Percentiles rank a stretch among this genome's conserved stretches.
These are phyloP conservation scores for Bertia moriformis DNA, from an alignment of 2,329 filamentous ascomycete genomes.

Conservation along the genomic window DNA sequence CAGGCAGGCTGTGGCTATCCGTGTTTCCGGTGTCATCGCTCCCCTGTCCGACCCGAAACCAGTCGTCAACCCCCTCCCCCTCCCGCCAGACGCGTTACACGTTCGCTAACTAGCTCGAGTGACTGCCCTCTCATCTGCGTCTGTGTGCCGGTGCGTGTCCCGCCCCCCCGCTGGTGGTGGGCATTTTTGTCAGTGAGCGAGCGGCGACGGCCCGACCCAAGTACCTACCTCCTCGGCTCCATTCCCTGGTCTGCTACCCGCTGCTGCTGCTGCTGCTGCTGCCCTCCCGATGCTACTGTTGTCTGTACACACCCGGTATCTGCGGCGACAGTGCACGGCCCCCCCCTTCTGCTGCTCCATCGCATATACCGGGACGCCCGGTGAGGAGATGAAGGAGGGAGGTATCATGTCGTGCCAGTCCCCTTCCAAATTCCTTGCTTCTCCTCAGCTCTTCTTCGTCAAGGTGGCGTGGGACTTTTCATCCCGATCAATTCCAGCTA, in stretches of 20 bases:
- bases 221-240: neutral
- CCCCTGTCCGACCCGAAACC: too few species aligned
- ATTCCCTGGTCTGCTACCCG: neutral
- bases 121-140: neutral
- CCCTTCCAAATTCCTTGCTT: neutral
- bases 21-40: too few species aligned
- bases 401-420: neutral
- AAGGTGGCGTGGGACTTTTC: neutral
- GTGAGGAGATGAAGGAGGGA: neutral
- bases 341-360: too few species aligned
- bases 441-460: neutral
- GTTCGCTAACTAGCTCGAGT: neutral
- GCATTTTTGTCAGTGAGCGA: neutral
- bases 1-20: too few species aligned
- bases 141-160: neutral
- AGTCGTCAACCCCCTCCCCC: too few species aligned
- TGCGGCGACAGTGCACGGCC: neutral
- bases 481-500: neutral
- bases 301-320: neutral
- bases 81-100: too few species aligned
- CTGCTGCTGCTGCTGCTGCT: neutral
- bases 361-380: too few species aligned
- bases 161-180: neutral
- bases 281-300: neutral
- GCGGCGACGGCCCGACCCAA: neutral